Evolutionary conservation across 495 filamentous ascomycete species (phyloP).

Genomic region (Trichoderma parareesei): DNA sequence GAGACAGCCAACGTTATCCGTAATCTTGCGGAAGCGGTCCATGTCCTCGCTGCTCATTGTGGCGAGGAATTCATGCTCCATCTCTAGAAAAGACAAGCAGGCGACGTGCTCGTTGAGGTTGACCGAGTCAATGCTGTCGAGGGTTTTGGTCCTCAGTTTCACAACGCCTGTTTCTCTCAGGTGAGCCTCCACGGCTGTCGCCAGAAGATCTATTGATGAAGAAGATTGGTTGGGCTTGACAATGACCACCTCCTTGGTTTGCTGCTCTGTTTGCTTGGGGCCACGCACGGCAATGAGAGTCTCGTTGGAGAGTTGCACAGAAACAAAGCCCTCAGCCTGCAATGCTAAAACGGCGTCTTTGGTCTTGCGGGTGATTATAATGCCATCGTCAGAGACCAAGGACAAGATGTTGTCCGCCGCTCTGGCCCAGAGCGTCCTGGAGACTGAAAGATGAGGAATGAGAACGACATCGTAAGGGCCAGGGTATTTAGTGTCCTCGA

Average conservation of each 20-base stretch:
- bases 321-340: background rate
- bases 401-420: background rate
- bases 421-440: constrained; percentile 6
- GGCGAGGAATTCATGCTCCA: constrained; percentile 22
- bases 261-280: background rate
- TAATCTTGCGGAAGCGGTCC: constrained; percentile 22
- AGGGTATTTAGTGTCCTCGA: background rate
- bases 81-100: constrained; percentile 21
- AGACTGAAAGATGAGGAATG: constrained; percentile 14
- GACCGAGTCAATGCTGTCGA: constrained; percentile 7
- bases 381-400: constrained; percentile 6
- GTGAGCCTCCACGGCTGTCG: background rate
- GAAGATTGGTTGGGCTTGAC: constrained; percentile 11
- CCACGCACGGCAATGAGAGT: constrained; percentile 13
- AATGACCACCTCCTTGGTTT: constrained; percentile 11
- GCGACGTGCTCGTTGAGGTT: constrained; percentile 14
- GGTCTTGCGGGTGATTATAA: constrained; percentile 16
- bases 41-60: constrained; percentile 23
- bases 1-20: constrained; percentile 22
- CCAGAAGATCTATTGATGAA: background rate
- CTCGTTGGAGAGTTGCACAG: constrained; percentile 1
- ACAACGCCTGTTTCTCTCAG: background rate
- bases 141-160: background rate
- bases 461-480: constrained; percentile 16
- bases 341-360: constrained; percentile 11